Base-by-base conservation (phyloP, 2,329 filamentous ascomycete species). In the Neopestalotiopsis sp. region DNA sequence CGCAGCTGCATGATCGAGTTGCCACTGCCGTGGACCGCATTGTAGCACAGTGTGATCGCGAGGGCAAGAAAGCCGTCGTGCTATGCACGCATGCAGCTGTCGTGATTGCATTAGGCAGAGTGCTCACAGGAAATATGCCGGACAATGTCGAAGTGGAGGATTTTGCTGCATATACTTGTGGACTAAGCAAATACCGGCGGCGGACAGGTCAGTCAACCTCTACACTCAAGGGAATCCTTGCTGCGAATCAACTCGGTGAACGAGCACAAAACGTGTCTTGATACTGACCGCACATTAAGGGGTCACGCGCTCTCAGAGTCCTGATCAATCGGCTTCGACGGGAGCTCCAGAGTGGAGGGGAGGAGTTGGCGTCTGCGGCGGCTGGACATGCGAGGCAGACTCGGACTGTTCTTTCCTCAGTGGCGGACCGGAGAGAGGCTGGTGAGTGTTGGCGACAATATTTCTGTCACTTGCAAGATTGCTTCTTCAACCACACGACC, bases 41-140 rank as follows among this genome's bases (percentile, higher is more conserved):
- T 73, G 91, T 98, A 73, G 85, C 87, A 34, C 87, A 89, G 66
- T 90, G 93, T 69, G 94, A 98, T 77, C 79, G 81, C n/a, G 86
- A 92, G 63, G 88, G 90, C n/a, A 84, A 88, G 53, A 89, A 88
- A 74, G 87, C 93, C 0, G 86, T 97, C 30, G 80, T 98, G 56
- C 86, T 99, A 53, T 97, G 94, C 81, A 92, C 93, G 1, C 96
- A 99, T 82, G 96, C 96, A 1, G 96, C 96, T 4, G 90, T 91
- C 12, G 88, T 98, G 75, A 98, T 99, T 77, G 92, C 93, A 9
- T 88, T 96, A 73, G 95, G 95, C 0, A 88, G 96, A 56, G 90
- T 90, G 1, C 83, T 99, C 74, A 98, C 95, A 1, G 94, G 94
- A 0, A 75, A 80, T 24, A 90, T 95, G 86, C 95, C 95, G 0